phyloP scores from a whole-genome alignment of 257 asterid genomes.

The Penstemon davidsonii region DNA sequence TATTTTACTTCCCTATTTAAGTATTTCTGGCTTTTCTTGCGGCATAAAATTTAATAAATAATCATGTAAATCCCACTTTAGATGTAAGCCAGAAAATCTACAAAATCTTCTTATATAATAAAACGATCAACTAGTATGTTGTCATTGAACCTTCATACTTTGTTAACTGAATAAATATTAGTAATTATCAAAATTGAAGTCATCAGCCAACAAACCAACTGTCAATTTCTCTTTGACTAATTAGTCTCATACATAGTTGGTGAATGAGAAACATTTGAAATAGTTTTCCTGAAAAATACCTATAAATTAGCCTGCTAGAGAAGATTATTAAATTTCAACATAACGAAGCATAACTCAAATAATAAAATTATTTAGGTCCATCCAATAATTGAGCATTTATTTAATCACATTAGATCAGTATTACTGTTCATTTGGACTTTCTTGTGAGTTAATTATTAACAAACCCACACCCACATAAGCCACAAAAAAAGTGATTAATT shows the following conservation, averaged over 20 bases:
- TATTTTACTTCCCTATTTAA: too few relatives aligned
- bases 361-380: background rate
- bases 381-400: background rate
- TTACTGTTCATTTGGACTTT: background rate
- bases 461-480: background rate
- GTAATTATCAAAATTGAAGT: background rate
- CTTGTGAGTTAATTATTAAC: background rate
- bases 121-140: background rate
- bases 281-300: background rate
- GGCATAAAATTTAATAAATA: too few relatives aligned
- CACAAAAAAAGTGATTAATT: background rate
- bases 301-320: background rate
- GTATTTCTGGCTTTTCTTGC: too few relatives aligned
- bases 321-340: too few relatives aligned
- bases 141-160: conserved; percentile 9
- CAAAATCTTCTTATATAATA: too few relatives aligned
- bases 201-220: background rate
- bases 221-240: background rate
- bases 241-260: background rate
- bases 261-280: background rate
- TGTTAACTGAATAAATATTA: conserved; percentile 2
- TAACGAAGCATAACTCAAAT: background rate
- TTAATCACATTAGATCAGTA: background rate
- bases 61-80: too few relatives aligned
- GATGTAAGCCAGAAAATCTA: too few relatives aligned